phyloP scores from a whole-genome alignment of 1,284 basidiomycete genomes.

The Malassezia furfur region DNA sequence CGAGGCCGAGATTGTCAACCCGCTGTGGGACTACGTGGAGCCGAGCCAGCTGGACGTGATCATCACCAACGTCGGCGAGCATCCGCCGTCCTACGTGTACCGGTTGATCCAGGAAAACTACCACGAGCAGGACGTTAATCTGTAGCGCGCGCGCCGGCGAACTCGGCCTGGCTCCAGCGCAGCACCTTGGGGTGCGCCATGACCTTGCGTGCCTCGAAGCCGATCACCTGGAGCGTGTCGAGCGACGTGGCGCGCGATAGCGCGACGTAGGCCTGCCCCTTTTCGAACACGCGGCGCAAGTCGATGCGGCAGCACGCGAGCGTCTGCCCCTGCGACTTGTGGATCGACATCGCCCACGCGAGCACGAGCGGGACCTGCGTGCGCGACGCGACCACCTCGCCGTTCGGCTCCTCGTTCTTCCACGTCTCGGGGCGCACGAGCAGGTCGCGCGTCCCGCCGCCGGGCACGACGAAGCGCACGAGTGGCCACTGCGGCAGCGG shows the following conservation, averaged over 20 bases:
- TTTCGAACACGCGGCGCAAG: conserved; percentile 41
- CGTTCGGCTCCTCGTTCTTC: conserved; percentile 50
- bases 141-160: conserved; percentile 14
- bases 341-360: conserved; percentile 47
- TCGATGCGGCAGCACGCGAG: conserved; percentile 42
- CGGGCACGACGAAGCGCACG: conserved; percentile 34
- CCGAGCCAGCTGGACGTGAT: conserved; percentile 86
- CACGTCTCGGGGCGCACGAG: conserved; percentile 34
- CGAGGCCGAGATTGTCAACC: conserved; percentile 82
- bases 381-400: conserved; percentile 43
- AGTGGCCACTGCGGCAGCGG: conserved; percentile 27
- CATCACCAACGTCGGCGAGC: conserved; percentile 69
- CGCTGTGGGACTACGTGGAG: conserved; percentile 85
- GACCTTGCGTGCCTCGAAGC: conserved; percentile 55
- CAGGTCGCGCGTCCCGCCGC: conserved; percentile 25
- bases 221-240: conserved; percentile 77
- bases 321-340: conserved; percentile 47
- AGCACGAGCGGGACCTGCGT: conserved; percentile 44
- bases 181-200: conserved; percentile 42
- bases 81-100: conserved; percentile 47
- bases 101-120: conserved; percentile 47
- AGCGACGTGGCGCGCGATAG: conserved; percentile 85
- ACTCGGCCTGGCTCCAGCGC: conserved; percentile 25
- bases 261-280: conserved; percentile 78
- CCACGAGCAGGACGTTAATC: conserved; percentile 28